Percentiles rank a stretch among this genome's conserved stretches.
Conservation (phyloP, 345 rosid genomes). For the Camelina sativa region DNA sequence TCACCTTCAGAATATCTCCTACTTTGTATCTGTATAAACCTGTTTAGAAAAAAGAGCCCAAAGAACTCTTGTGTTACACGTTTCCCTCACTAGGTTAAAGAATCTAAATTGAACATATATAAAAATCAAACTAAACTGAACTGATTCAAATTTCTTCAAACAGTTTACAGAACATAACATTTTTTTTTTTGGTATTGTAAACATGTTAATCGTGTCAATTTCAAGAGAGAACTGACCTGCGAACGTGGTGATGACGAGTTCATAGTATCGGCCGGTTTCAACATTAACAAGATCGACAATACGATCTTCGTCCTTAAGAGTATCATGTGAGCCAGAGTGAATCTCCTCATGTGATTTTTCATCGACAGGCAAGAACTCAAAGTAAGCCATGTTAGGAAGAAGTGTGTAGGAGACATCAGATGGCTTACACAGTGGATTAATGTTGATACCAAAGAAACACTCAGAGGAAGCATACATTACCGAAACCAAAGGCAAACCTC, state of each 20-base stretch:
- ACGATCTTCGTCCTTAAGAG: constrained; percentile 49
- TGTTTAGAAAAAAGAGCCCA: constrained; percentile 18
- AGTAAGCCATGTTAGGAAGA: constrained; percentile 87
- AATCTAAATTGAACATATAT: background rate
- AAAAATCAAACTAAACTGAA: background rate
- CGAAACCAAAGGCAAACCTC: constrained; percentile 80
- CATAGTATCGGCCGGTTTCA: constrained; percentile 68
- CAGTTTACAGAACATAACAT: background rate
- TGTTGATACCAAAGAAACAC: constrained; percentile 85
- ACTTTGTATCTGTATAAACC: constrained; percentile 84
- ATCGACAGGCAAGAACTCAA: constrained; percentile 76
- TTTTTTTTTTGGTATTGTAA: no score
- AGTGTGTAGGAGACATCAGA: constrained; percentile 85
- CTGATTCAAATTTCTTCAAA: background rate
- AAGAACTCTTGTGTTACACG: constrained; percentile 27
- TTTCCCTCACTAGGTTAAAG: background rate
- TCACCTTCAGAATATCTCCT: constrained; percentile 82
- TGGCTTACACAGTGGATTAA: constrained; percentile 71
- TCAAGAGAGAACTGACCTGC: constrained; percentile 54
- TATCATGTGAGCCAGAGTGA: constrained; percentile 29
- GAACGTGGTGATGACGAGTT: constrained; percentile 85
- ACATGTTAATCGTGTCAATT: background rate
- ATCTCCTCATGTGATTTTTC: constrained; percentile 49
- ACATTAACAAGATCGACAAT: constrained; percentile 75
- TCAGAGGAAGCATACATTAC: constrained; percentile 96